phyloP scores from a whole-genome alignment of 1,284 basidiomycete genomes.

The Bondarzewia mesenterica region DNA sequence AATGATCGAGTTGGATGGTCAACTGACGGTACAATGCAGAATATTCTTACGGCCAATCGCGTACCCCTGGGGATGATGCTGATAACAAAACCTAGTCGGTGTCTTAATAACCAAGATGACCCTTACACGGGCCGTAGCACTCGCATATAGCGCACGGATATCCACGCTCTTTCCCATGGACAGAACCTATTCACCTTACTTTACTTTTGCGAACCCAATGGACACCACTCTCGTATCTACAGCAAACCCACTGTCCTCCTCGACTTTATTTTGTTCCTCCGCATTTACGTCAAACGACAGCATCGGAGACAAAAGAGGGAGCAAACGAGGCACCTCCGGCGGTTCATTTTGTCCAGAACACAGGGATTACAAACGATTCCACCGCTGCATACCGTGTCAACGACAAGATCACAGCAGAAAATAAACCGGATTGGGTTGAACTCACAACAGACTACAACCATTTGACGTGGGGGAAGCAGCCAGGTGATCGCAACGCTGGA shows the following conservation, averaged over 20 bases:
- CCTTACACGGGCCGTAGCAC: background rate
- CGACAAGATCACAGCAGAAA: background rate
- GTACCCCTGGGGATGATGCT: too few species aligned
- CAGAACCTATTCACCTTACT: slow-evolving; percentile 1
- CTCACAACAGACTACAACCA: background rate
- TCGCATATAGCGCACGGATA: background rate
- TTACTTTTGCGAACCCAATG: slow-evolving; percentile 1
- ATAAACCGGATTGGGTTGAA: background rate
- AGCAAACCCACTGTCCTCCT: background rate
- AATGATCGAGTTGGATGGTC: too few species aligned
- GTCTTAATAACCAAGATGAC: too few species aligned
- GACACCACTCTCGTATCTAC: background rate
- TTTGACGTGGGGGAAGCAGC: background rate
- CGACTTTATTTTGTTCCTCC: background rate
- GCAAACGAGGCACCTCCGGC: background rate
- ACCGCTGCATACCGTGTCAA: background rate
- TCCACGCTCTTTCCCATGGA: slow-evolving; percentile 1
- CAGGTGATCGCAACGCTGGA: background rate
- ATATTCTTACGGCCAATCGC: too few species aligned
- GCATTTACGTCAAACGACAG: background rate
- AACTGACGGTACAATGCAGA: too few species aligned
- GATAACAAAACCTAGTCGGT: too few species aligned
- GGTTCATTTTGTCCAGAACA: background rate
- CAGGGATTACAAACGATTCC: background rate
- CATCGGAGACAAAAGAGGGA: background rate